Conservation (phyloP, 176 grass and related monocot genomes). For the Aegilops umbellulata region DNA sequence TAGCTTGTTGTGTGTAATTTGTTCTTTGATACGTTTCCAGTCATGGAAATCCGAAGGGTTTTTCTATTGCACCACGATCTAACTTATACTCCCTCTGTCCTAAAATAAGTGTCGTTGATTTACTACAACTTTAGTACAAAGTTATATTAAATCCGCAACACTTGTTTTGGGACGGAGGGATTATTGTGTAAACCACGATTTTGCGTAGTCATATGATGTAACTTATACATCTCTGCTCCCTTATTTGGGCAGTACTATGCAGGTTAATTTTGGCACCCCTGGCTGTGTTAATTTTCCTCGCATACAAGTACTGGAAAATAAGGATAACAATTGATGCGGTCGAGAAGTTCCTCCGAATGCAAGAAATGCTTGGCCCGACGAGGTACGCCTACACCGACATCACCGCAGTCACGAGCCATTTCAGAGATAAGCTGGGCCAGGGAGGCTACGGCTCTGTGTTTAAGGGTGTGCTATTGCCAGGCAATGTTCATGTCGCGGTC, state of each 20-base stretch:
- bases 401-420: slow-evolving; percentile 48
- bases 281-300: not conserved
- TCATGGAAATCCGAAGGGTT: too few species aligned
- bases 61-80: too few species aligned
- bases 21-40: too few species aligned
- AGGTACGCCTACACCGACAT: slow-evolving; percentile 45
- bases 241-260: not conserved
- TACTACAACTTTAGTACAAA: too few species aligned
- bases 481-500: slow-evolving; percentile 20
- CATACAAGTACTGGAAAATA: slow-evolving; percentile 38
- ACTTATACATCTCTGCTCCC: too few species aligned
- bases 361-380: slow-evolving; percentile 22
- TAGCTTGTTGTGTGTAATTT: too few species aligned
- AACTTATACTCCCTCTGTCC: too few species aligned
- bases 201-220: too few species aligned
- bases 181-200: too few species aligned
- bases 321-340: slow-evolving; percentile 35
- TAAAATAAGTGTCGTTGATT: too few species aligned
- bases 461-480: slow-evolving; percentile 28
- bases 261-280: slow-evolving; percentile 8
- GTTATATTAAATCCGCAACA: too few species aligned
- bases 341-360: slow-evolving; percentile 37
- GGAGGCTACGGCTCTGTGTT: slow-evolving; percentile 43
- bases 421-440: slow-evolving; percentile 47
- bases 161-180: too few species aligned